These are phyloP conservation scores for Euphorbia pulcherrima DNA, from an alignment of 345 rosid species.

Conservation along the genomic window DNA sequence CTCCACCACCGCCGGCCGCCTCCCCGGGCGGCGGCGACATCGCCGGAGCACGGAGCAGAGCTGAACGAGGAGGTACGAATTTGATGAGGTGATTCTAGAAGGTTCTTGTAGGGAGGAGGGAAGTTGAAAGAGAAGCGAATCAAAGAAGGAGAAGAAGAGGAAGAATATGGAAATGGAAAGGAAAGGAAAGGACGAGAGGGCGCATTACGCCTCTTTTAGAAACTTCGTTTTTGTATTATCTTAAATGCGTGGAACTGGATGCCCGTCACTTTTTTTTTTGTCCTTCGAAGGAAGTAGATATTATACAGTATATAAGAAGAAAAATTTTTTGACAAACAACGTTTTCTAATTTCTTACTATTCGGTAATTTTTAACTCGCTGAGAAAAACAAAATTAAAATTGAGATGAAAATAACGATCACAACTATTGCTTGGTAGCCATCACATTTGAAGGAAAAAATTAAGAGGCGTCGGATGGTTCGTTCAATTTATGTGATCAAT, in stretches of 20 bases:
- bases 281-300: no score
- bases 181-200: constrained; percentile 34
- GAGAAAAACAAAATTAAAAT: no score
- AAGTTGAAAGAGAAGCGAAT: neutral
- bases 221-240: constrained; percentile 36
- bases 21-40: constrained; percentile 34
- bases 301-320: no score
- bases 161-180: neutral
- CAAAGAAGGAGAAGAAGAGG: neutral
- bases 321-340: no score
- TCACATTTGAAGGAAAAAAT: no score
- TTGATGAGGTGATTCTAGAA: constrained; percentile 33
- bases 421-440: no score
- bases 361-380: no score
- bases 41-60: neutral
- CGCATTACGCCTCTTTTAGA: constrained; percentile 42
- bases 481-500: no score
- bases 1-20: constrained; percentile 22
- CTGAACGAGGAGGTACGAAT: neutral
- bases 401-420: no score
- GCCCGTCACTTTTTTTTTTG: neutral
- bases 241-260: neutral
- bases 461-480: no score
- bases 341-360: no score
- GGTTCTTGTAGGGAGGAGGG: constrained; percentile 16